These are phyloP conservation scores for Mycena chlorophos DNA, from an alignment of 768 basidiomycete species.

Conservation along the genomic window DNA sequence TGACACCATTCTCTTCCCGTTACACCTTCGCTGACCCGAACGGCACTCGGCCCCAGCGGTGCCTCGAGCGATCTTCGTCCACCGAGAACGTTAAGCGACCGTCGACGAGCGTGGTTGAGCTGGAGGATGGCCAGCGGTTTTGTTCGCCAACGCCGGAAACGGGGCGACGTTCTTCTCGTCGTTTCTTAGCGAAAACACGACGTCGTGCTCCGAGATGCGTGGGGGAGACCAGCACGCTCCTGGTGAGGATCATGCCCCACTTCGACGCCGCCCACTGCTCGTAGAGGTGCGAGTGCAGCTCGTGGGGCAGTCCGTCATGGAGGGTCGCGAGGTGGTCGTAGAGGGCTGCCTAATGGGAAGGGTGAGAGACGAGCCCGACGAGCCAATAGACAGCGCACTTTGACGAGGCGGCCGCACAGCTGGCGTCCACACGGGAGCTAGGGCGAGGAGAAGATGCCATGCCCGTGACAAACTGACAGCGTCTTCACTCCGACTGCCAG, in stretches of 20 bases:
- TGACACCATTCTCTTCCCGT: conserved; percentile 33
- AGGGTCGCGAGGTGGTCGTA: conserved; percentile 78
- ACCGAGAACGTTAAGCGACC: conserved; percentile 72
- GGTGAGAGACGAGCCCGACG: background rate
- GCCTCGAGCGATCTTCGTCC: conserved; percentile 58
- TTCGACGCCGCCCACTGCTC: conserved; percentile 67
- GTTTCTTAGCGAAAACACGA: conserved; percentile 53
- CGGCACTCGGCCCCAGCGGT: conserved; percentile 72
- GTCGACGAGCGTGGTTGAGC: conserved; percentile 79
- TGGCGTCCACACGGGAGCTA: conserved; percentile 43
- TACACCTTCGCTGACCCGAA: conserved; percentile 44
- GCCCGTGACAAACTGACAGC: too few species aligned
- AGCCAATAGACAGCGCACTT: conserved; percentile 37
- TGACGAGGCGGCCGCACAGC: conserved; percentile 52
- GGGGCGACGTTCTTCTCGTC: conserved; percentile 45
- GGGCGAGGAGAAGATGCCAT: conserved; percentile 26
- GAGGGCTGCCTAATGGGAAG: conserved; percentile 80
- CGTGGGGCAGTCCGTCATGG: conserved; percentile 72
- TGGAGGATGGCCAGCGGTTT: conserved; percentile 71
- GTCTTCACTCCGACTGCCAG: too few species aligned
- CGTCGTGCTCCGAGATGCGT: conserved; percentile 72
- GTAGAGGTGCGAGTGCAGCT: conserved; percentile 65
- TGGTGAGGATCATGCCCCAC: conserved; percentile 90
- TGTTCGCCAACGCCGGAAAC: conserved; percentile 49
- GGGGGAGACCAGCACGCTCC: conserved; percentile 71